Evolutionary conservation across 257 asterid genomes (phyloP).

Genomic region (Ligustrum vulgare): DNA sequence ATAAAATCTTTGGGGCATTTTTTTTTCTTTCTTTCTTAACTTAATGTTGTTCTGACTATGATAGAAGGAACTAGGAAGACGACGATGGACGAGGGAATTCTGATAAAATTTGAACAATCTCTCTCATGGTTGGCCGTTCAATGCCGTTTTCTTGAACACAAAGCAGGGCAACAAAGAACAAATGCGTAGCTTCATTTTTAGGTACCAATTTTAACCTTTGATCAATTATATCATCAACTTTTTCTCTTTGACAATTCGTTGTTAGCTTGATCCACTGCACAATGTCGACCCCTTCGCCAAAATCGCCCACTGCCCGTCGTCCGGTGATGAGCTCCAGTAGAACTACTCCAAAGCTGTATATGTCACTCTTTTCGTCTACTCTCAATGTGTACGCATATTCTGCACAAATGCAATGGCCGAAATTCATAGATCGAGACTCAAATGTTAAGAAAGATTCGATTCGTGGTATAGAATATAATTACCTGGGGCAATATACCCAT

Average conservation of each 20-base stretch:
- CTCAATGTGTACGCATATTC: constrained; percentile 57
- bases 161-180: constrained; percentile 84
- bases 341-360: constrained; percentile 65
- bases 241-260: constrained; percentile 64
- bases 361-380: constrained; percentile 66
- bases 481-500: constrained; percentile 99
- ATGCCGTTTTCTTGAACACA: constrained; percentile 77
- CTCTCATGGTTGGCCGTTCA: constrained; percentile 89
- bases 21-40: background rate
- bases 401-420: too few species aligned
- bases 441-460: too few species aligned
- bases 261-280: constrained; percentile 69
- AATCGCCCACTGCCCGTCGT: constrained; percentile 54
- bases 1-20: background rate
- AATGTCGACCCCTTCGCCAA: constrained; percentile 61
- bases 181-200: constrained; percentile 72
- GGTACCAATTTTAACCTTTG: constrained; percentile 63
- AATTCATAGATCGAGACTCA: too few species aligned
- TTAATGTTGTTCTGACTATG: background rate
- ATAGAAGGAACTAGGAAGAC: constrained; percentile 34
- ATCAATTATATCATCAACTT: constrained; percentile 52
- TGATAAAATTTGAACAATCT: constrained; percentile 87
- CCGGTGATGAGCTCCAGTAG: constrained; percentile 57
- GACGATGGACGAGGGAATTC: constrained; percentile 62
- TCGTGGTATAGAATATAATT: background rate